Conservation (phyloP, 2,329 filamentous ascomycete species). For the Ophiostoma ips region DNA sequence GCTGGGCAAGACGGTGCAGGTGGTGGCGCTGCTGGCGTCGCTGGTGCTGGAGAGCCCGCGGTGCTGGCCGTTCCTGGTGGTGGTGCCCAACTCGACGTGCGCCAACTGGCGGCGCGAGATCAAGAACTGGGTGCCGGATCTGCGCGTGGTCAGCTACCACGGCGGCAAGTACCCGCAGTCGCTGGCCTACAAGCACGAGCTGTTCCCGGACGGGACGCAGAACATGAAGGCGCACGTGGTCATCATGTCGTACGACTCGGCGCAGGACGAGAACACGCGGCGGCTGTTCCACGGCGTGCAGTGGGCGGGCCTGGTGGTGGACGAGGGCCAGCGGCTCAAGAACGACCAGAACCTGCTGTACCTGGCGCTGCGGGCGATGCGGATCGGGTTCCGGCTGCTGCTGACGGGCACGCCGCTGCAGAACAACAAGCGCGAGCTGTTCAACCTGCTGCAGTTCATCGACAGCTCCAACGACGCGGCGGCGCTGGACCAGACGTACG, state of each 20-base stretch:
- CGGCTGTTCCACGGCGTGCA: conserved; percentile 54
- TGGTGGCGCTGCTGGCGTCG: conserved; percentile 67
- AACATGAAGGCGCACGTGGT: conserved; percentile 81
- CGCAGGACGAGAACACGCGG: conserved; percentile 56
- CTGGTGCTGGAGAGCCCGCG: conserved; percentile 51
- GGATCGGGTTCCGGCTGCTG: conserved; percentile 69
- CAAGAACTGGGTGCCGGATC: conserved; percentile 75
- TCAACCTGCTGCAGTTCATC: conserved; percentile 92
- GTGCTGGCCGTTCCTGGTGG: conserved; percentile 85
- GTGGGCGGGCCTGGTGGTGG: conserved; percentile 82
- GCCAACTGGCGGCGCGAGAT: conserved; percentile 97
- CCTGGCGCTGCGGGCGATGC: conserved; percentile 54
- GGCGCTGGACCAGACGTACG: conserved; percentile 60
- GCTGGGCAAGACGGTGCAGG: conserved; percentile 90
- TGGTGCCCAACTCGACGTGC: conserved; percentile 89
- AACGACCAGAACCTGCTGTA: conserved; percentile 83
- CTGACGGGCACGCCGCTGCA: conserved; percentile 88
- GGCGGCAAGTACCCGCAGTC: conserved; percentile 62
- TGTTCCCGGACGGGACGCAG: conserved; percentile 54
- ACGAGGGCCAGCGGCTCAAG: conserved; percentile 91
- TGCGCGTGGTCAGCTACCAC: conserved; percentile 88
- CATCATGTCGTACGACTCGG: conserved; percentile 88
- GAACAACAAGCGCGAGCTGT: conserved; percentile 88
- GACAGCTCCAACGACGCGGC: conserved; percentile 58
- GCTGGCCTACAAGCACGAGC: conserved; percentile 67